Conservation (phyloP, 208 protist species). For the Angomonas ambiguus region DNA sequence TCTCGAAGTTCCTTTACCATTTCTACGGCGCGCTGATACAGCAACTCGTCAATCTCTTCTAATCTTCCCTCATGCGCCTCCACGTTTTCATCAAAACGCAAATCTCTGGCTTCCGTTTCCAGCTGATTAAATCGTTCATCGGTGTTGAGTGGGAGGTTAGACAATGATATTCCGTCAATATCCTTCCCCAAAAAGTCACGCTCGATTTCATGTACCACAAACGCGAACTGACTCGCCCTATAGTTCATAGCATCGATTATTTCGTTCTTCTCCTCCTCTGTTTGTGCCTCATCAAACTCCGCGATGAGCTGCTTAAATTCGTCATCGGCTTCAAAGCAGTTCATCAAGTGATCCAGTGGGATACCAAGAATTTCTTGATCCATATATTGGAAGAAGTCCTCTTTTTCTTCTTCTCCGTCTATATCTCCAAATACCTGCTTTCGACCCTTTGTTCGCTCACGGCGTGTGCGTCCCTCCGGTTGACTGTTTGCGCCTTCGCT, state of each 20-base stretch:
- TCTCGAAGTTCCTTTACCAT: slow-evolving; percentile 48
- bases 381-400: slow-evolving; percentile 28
- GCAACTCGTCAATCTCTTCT: slow-evolving; percentile 42
- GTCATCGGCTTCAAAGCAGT: slow-evolving; percentile 58
- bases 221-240: slow-evolving; percentile 44
- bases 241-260: slow-evolving; percentile 68
- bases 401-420: not conserved
- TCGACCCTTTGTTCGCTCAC: not conserved
- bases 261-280: slow-evolving; percentile 38
- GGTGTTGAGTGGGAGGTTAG: slow-evolving; percentile 18
- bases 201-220: slow-evolving; percentile 41
- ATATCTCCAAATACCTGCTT: not conserved
- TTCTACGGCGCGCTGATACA: slow-evolving; percentile 56
- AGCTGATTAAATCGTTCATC: slow-evolving; percentile 23
- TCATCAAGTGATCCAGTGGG: slow-evolving; percentile 55
- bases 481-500: not conserved
- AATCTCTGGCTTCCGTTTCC: slow-evolving; percentile 23
- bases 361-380: slow-evolving; percentile 64
- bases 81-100: slow-evolving; percentile 43
- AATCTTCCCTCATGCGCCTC: slow-evolving; percentile 46
- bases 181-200: slow-evolving; percentile 41
- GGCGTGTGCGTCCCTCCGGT: not conserved
- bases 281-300: slow-evolving; percentile 46
- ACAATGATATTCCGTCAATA: slow-evolving; percentile 27
- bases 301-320: slow-evolving; percentile 64